Percentiles rank a stretch among this genome's conserved stretches.
Evolutionary conservation across 2,329 filamentous ascomycete genomes (phyloP).

Genomic region (Orbilia oligospora): DNA sequence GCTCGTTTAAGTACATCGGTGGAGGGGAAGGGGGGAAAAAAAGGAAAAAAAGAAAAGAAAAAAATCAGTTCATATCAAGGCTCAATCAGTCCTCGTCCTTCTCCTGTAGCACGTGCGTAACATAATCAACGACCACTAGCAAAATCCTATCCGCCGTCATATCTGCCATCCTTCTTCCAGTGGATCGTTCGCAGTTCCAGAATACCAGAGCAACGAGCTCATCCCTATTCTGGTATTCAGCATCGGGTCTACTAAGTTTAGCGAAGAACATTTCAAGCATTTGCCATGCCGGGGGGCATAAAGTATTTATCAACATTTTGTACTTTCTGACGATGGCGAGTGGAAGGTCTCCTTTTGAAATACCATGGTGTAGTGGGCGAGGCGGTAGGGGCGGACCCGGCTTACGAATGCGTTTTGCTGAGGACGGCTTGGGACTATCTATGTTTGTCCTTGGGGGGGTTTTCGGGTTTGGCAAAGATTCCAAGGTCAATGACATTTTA

Average conservation of each 20-base stretch:
- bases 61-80: too few relatives aligned
- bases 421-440: background rate
- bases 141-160: background rate
- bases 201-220: conserved; percentile 30
- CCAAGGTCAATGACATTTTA: background rate
- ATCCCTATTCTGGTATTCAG: conserved; percentile 11
- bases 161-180: background rate
- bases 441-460: background rate
- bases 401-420: background rate
- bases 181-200: background rate
- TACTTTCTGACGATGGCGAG: background rate
- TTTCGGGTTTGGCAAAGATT: background rate
- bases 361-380: background rate
- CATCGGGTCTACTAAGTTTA: background rate
- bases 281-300: conserved; percentile 21
- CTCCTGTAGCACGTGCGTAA: background rate
- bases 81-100: background rate
- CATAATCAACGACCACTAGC: background rate
- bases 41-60: too few relatives aligned
- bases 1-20: too few relatives aligned
- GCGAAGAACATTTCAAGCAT: conserved; percentile 23
- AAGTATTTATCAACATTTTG: background rate
- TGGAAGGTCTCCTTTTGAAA: background rate
- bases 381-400: background rate
- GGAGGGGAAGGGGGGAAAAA: too few relatives aligned